These are phyloP conservation scores for Lactarius vividus DNA, from an alignment of 768 basidiomycete species.

Conservation along the genomic window DNA sequence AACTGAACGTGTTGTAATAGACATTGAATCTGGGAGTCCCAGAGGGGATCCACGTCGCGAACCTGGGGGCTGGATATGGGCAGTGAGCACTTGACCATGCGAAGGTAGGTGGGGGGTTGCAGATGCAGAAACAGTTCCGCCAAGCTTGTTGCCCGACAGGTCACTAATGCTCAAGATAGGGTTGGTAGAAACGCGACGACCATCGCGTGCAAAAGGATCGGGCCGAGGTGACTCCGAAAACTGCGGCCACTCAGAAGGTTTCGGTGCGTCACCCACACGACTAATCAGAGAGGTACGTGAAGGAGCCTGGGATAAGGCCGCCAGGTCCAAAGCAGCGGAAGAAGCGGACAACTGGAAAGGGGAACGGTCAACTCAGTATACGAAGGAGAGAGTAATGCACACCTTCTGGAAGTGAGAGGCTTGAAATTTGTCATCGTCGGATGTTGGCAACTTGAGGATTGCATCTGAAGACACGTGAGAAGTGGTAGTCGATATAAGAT, in stretches of 20 bases:
- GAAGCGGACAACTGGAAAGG: slow-evolving; percentile 67
- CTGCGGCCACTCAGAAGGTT: slow-evolving; percentile 92
- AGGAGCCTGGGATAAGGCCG: slow-evolving; percentile 81
- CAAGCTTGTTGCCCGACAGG: slow-evolving; percentile 39
- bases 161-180: slow-evolving; percentile 64
- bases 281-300: slow-evolving; percentile 57
- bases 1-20: slow-evolving; percentile 67
- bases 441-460: slow-evolving; percentile 83
- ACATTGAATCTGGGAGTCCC: slow-evolving; percentile 57
- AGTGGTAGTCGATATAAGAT: not conserved
- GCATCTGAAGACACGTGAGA: slow-evolving; percentile 53
- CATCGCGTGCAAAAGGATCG: slow-evolving; percentile 54
- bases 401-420: slow-evolving; percentile 65
- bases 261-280: slow-evolving; percentile 57
- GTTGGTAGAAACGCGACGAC: slow-evolving; percentile 73
- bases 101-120: slow-evolving; percentile 64
- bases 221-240: slow-evolving; percentile 67
- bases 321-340: slow-evolving; percentile 90
- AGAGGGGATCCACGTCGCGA: slow-evolving; percentile 78
- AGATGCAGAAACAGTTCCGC: slow-evolving; percentile 52
- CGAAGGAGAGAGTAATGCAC: slow-evolving; percentile 27
- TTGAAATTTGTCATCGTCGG: slow-evolving; percentile 84
- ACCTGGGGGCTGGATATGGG: slow-evolving; percentile 40
- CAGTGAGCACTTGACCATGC: slow-evolving; percentile 50
- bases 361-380: slow-evolving; percentile 8